Conservation (phyloP, 805 yeast species). For the Saccharomyces paradoxus region DNA sequence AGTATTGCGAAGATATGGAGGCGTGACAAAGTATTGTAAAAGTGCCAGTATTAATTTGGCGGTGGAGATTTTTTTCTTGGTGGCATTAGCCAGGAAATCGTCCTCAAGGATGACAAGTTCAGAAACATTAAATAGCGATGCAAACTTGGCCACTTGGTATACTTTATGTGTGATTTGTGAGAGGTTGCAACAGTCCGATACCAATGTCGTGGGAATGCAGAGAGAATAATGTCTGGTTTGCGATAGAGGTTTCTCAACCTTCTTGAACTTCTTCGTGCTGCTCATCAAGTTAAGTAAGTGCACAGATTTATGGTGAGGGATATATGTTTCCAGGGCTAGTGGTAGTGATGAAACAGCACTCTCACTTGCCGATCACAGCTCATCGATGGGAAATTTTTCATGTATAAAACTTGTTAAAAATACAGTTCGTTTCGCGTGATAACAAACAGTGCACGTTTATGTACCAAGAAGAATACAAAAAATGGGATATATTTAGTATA, state of each 20-base stretch:
- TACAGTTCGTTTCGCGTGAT: neutral
- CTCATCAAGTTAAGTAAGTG: neutral
- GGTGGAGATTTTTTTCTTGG: conserved; percentile 23
- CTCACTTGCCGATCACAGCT: neutral
- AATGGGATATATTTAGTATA: neutral
- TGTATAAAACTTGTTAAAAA: neutral
- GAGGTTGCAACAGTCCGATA: conserved; percentile 53
- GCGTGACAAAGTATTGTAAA: conserved; percentile 75
- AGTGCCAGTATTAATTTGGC: conserved; percentile 56
- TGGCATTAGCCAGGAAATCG: conserved; percentile 9
- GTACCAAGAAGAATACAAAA: neutral
- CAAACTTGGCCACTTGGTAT: conserved; percentile 72
- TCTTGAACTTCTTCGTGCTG: conserved; percentile 11
- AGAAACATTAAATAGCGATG: conserved; percentile 58
- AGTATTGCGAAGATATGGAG: conserved; percentile 64
- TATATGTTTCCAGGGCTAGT: neutral
- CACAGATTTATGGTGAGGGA: neutral
- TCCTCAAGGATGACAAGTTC: conserved; percentile 65
- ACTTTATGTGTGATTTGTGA: conserved; percentile 67
- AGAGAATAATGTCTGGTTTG: conserved; percentile 39
- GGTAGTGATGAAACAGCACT: neutral
- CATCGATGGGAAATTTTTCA: neutral
- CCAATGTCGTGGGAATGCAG: conserved; percentile 65
- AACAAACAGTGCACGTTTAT: neutral
- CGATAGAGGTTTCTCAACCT: conserved; percentile 11